Conservation (phyloP, 306 rosid genomes). For the Citrullus colocynthis region DNA sequence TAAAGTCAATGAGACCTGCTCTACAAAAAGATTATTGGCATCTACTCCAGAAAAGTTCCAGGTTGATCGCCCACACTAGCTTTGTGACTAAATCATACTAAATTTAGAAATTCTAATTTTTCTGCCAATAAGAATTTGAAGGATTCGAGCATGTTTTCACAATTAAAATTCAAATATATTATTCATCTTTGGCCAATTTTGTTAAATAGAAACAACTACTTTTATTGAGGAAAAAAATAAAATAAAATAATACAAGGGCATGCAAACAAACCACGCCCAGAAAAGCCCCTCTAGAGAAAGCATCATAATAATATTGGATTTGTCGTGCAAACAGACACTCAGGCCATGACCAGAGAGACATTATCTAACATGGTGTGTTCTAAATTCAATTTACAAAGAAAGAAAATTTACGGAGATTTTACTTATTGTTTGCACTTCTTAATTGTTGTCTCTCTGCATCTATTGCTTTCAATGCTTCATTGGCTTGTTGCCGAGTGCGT, state of each 20-base stretch:
- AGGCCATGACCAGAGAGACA: constrained; percentile 5
- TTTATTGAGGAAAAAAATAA: too few species aligned
- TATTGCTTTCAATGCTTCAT: constrained; percentile 91
- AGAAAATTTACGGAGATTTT: constrained; percentile 15
- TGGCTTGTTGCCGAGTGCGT: constrained; percentile 94
- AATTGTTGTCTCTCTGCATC: constrained; percentile 91
- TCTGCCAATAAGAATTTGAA: not conserved
- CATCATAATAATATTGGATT: not conserved
- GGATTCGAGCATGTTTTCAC: not conserved
- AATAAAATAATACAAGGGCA: too few species aligned
- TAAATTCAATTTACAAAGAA: not conserved
- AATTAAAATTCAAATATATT: not conserved
- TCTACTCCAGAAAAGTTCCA: not conserved
- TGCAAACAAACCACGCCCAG: too few species aligned
- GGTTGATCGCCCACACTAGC: not conserved
- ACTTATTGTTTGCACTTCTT: constrained; percentile 93
- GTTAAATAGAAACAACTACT: too few species aligned
- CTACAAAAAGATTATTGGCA: not conserved
- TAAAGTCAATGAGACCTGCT: not conserved
- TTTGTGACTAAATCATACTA: not conserved
- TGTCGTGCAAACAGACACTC: not conserved
- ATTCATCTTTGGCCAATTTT: too few species aligned
- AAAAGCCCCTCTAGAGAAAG: too few species aligned
- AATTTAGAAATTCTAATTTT: not conserved
- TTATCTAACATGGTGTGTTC: not conserved